Percentiles rank a stretch among this genome's conserved stretches.
Evolutionary conservation across 2,329 filamentous ascomycete genomes (phyloP).

Genomic region (Arthroderma sp.): DNA sequence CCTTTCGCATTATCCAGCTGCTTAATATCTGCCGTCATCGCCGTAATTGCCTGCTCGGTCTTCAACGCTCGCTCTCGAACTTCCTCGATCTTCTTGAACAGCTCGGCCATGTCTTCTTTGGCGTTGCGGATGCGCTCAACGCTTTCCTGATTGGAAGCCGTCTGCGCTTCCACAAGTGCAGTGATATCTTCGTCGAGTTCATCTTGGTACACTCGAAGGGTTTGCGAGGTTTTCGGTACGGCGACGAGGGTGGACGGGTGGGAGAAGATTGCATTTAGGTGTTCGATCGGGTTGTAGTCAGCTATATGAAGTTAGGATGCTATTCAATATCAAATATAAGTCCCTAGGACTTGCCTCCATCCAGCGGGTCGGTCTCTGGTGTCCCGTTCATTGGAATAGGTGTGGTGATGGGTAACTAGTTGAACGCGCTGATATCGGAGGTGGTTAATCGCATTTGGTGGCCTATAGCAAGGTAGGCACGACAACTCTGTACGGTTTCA

Average conservation of each 20-base stretch:
- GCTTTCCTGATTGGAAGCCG: conserved; percentile 73
- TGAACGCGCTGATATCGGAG: neutral
- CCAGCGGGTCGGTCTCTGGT: conserved; percentile 30
- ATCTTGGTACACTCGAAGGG: conserved; percentile 65
- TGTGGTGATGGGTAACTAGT: conserved; percentile 15
- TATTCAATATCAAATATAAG: neutral
- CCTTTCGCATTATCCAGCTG: conserved; percentile 90
- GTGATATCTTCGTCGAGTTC: conserved; percentile 69
- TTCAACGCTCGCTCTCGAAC: conserved; percentile 79
- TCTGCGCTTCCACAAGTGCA: conserved; percentile 59
- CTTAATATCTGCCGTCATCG: conserved; percentile 99
- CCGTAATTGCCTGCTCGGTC: conserved; percentile 91
- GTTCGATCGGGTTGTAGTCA: conserved; percentile 84
- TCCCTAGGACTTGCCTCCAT: conserved; percentile 31
- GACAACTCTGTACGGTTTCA: neutral
- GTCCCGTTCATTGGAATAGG: conserved; percentile 31
- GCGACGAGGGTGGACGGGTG: conserved; percentile 75
- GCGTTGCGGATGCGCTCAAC: conserved; percentile 84
- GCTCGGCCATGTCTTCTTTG: conserved; percentile 73
- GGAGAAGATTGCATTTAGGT: conserved; percentile 87
- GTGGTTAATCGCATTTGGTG: conserved; percentile 3
- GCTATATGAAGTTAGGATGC: conserved; percentile 33
- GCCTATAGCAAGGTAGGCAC: neutral
- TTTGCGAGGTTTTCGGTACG: conserved; percentile 59
- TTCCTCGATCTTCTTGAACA: conserved; percentile 90